Conservation (phyloP, 1,139 yeast species). For the Yamadazyma buinensis region DNA sequence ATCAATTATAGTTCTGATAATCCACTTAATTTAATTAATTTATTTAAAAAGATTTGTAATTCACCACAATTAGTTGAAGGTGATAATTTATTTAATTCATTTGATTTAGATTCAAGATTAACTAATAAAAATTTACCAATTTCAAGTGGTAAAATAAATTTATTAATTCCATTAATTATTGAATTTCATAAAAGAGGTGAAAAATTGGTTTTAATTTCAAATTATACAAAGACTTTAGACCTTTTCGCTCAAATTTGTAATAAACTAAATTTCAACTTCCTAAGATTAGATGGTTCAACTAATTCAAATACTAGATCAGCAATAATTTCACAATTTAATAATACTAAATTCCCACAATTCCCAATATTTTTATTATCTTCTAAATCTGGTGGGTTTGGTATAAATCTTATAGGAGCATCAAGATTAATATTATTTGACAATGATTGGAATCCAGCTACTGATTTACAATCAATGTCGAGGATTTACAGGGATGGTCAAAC, state of each 20-base stretch:
- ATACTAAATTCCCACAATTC: constrained; percentile 30
- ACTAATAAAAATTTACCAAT: constrained; percentile 17
- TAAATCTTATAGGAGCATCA: constrained; percentile 88
- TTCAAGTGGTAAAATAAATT: constrained; percentile 54
- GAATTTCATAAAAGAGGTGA: constrained; percentile 49
- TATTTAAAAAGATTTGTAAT: constrained; percentile 79
- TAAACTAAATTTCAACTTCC: constrained; percentile 47
- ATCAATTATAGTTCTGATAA: constrained; percentile 15
- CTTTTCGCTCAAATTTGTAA: constrained; percentile 58
- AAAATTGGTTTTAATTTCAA: constrained; percentile 83
- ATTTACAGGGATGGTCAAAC: constrained; percentile 92
- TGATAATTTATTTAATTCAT: constrained; percentile 31
- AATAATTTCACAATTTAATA: constrained; percentile 70
- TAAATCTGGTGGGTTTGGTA: constrained; percentile 92
- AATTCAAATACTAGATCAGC: constrained; percentile 60
- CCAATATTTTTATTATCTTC: constrained; percentile 81
- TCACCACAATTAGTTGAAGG: constrained; percentile 62
- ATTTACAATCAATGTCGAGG: constrained; percentile 93
- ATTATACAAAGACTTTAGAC: constrained; percentile 85
- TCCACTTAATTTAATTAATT: constrained; percentile 67
- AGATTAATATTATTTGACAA: constrained; percentile 79
- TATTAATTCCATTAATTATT: constrained; percentile 50
- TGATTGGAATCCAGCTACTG: constrained; percentile 95
- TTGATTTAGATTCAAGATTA: constrained; percentile 6
- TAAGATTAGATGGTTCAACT: constrained; percentile 83